These are phyloP conservation scores for Pleomassaria siparia DNA, from an alignment of 2,329 filamentous ascomycete species.

Conservation along the genomic window DNA sequence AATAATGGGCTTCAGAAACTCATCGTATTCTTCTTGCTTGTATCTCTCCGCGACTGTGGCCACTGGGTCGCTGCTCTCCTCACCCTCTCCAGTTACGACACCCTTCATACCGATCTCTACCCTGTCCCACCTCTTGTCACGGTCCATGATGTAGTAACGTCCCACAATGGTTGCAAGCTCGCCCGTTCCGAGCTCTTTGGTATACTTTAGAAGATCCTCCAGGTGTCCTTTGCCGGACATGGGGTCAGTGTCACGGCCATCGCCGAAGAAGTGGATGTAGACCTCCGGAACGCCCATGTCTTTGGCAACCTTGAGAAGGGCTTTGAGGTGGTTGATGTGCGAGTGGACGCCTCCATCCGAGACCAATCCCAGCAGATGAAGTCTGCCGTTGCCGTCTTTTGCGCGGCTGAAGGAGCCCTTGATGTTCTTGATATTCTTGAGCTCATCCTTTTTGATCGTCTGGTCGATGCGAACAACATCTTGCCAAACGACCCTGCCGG, in stretches of 20 bases:
- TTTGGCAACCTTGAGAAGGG: slow-evolving; percentile 86
- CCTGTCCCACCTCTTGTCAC: slow-evolving; percentile 98
- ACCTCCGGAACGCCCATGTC: slow-evolving; percentile 83
- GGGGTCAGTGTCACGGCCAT: slow-evolving; percentile 96
- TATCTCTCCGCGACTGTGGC: slow-evolving; percentile 87
- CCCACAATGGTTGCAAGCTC: slow-evolving; percentile 92
- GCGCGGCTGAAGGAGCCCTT: slow-evolving; percentile 75
- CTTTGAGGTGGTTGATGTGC: slow-evolving; percentile 91
- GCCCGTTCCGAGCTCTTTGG: slow-evolving; percentile 81
- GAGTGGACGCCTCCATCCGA: slow-evolving; percentile 96
- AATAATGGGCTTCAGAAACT: slow-evolving; percentile 98
- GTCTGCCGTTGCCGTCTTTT: slow-evolving; percentile 84
- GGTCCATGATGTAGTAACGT: slow-evolving; percentile 98
- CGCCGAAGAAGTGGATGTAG: slow-evolving; percentile 98
- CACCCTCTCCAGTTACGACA: slow-evolving; percentile 81
- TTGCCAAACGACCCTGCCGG: slow-evolving; percentile 97
- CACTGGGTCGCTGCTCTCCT: slow-evolving; percentile 80
- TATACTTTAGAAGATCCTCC: slow-evolving; percentile 77
- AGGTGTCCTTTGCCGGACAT: slow-evolving; percentile 89
- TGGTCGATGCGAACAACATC: slow-evolving; percentile 91
- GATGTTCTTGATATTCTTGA: slow-evolving; percentile 76
- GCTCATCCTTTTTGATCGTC: slow-evolving; percentile 81
- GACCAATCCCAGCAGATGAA: slow-evolving; percentile 89
- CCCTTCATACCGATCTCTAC: slow-evolving; percentile 88
- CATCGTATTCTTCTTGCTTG: slow-evolving; percentile 84